phyloP scores from a whole-genome alignment of 352 stramenopile species.

The Stramenopiles sp. region DNA sequence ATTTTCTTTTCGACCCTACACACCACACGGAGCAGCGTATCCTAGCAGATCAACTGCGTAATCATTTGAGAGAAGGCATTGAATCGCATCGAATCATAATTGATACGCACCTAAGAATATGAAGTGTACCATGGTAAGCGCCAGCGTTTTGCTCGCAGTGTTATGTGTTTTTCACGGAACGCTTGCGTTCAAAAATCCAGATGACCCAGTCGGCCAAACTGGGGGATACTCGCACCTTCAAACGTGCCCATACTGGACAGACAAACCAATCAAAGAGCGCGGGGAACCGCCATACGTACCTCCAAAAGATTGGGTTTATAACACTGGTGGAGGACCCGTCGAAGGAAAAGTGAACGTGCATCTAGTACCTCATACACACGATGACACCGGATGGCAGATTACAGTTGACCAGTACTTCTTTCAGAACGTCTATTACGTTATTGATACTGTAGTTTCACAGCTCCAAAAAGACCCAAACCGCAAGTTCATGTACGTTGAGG shows the following conservation, averaged over 20 bases:
- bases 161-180: background rate
- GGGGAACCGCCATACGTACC: background rate
- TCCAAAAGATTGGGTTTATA: constrained; percentile 7
- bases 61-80: no score
- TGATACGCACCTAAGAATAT: no score
- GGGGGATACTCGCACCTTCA: background rate
- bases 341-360: constrained; percentile 76
- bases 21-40: no score
- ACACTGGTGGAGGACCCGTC: background rate
- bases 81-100: no score
- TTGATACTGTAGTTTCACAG: constrained; percentile 68
- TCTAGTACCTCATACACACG: constrained; percentile 84
- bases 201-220: background rate
- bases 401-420: constrained; percentile 91
- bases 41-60: no score
- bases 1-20: no score
- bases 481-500: constrained; percentile 83
- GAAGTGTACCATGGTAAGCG: no score
- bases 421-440: constrained; percentile 70
- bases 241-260: background rate
- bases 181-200: background rate
- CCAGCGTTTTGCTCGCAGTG: no score
- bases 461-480: constrained; percentile 62
- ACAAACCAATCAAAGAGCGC: constrained; percentile 3
- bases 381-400: constrained; percentile 72